phyloP scores from a whole-genome alignment of 306 rosid genomes.

The Prunus salicina region DNA sequence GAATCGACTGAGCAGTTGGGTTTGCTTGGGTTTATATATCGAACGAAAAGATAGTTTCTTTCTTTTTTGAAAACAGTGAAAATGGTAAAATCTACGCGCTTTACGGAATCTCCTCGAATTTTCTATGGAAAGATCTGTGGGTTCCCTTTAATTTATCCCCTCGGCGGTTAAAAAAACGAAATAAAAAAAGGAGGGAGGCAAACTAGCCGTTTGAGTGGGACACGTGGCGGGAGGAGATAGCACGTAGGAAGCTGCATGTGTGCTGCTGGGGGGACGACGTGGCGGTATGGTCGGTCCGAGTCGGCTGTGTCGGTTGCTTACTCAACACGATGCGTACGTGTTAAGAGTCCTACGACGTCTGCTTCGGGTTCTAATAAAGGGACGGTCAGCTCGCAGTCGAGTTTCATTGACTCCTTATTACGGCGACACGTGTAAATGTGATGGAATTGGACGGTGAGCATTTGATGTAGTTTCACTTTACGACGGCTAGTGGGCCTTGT shows the following conservation, averaged over 20 bases:
- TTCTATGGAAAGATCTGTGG: slow-evolving; percentile 30
- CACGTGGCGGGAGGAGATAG: slow-evolving; percentile 43
- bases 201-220: slow-evolving; percentile 67
- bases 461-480: background rate
- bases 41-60: background rate
- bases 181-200: slow-evolving; percentile 6
- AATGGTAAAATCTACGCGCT: slow-evolving; percentile 35
- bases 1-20: background rate
- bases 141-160: background rate
- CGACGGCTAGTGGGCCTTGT: background rate
- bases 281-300: slow-evolving; percentile 56
- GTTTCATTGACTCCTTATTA: background rate
- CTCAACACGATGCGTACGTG: slow-evolving; percentile 22
- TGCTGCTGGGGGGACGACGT: slow-evolving; percentile 47
- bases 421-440: slow-evolving; percentile 12
- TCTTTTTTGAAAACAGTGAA: background rate
- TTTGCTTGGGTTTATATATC: background rate
- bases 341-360: background rate
- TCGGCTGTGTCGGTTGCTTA: slow-evolving; percentile 49
- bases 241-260: slow-evolving; percentile 8
- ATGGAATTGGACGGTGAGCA: background rate
- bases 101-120: slow-evolving; percentile 47
- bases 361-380: background rate
- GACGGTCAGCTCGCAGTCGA: background rate
- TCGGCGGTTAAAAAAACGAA: slow-evolving; percentile 53